These are phyloP conservation scores for Volvox carteri DNA, from an alignment of 163 green algal species.

Conservation along the genomic window DNA sequence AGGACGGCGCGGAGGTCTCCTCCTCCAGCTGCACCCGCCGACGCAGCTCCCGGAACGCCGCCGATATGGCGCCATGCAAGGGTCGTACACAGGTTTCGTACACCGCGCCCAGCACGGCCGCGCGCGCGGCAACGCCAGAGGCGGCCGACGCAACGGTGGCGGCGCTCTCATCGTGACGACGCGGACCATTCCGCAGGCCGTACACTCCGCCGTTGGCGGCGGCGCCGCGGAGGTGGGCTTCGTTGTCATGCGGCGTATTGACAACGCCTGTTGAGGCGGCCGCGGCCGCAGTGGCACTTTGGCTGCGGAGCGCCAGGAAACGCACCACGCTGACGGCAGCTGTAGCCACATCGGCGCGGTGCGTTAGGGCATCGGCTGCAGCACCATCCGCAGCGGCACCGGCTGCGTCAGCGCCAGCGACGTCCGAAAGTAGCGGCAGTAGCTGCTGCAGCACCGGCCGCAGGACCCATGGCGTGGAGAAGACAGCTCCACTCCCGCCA, in stretches of 20 bases:
- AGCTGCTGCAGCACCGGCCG: slow-evolving; percentile 3
- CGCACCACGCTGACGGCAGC: slow-evolving; percentile 46
- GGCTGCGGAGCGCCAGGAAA: slow-evolving; percentile 30
- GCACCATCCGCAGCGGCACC: no score
- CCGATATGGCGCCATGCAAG: not conserved
- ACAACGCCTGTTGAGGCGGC: not conserved
- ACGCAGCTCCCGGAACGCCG: not conserved
- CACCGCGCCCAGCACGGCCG: not conserved
- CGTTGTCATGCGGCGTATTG: not conserved
- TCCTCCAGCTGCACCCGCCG: slow-evolving; percentile 1
- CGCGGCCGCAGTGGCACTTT: not conserved
- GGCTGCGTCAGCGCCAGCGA: not conserved
- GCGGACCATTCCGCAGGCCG: not conserved
- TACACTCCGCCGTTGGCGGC: not conserved
- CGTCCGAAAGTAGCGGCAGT: slow-evolving; percentile 2
- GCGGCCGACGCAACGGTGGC: no score
- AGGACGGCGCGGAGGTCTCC: not conserved
- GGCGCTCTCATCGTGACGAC: not conserved
- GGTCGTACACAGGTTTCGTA: not conserved
- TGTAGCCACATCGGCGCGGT: slow-evolving; percentile 9
- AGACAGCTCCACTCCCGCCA: not conserved
- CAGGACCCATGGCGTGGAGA: not conserved
- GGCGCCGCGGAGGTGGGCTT: not conserved
- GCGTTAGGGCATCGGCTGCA: not conserved
- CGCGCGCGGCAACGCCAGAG: not conserved